Base-by-base conservation (phyloP, 202 grass and related monocot genomes). In the Eragrostis tef region DNA sequence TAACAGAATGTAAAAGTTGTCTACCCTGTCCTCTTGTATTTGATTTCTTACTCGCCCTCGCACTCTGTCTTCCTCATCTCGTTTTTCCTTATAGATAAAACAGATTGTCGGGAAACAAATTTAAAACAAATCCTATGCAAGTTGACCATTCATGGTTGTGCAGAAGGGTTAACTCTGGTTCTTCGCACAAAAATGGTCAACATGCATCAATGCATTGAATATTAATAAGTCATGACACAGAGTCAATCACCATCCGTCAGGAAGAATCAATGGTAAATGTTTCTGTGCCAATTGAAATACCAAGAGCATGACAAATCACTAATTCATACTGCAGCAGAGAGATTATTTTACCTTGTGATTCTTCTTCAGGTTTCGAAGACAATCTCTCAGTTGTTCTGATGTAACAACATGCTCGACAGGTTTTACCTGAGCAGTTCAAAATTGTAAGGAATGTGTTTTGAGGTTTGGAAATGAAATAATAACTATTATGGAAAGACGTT, bases 331-430 rank as follows among this genome's bases (percentile, higher is more conserved):
- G 34, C 7, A 73, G 60, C 39, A 2, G 27, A 6, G 64, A 19
- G 6, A 85, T 16, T 19, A n/a, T 7, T 82, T 47, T 91, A 95
- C 95, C 96, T 98, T 95, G 80, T 98, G 83, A 79, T 90, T 93
- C 78, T 74, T 92, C 75, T 90, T 98, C 15, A 95, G 80, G 83
- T n/a, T 77, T 65, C 92, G 86, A 46, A 98, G 81, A 81, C 90
- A 87, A 48, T 91, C 90, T 78, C 83, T 88, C 80, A 95, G 74
- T 29, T 89, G 84, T 77, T 88, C 92, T 48, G 89, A 74, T 73
- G 70, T 87, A 27, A 78, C 75, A 45, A 52, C 75, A 67, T n/a
- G 88, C 58, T 88, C 86, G 27, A 63, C 88, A 79, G 73, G 77
- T 54, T 88, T 85, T 64, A 84, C 80, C 93, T 95, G 61, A 63